A percentile compares a stretch with the other conserved stretches of the same genome.
Evolutionary conservation across 495 filamentous ascomycete species (phyloP).

Genomic region (Penicillium argentinense): DNA sequence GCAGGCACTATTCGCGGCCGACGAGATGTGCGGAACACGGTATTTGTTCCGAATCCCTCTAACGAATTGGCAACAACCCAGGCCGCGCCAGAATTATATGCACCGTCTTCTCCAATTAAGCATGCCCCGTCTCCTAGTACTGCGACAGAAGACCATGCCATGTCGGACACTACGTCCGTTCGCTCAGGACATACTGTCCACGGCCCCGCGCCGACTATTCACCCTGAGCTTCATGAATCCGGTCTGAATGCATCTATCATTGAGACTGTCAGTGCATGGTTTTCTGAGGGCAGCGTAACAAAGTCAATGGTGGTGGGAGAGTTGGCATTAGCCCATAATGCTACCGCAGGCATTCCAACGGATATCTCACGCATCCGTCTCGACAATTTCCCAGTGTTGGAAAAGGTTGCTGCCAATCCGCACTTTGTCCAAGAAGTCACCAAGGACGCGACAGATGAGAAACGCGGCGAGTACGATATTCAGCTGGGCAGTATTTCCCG

Average conservation of each 20-base stretch:
- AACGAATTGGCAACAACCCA: constrained; percentile 15
- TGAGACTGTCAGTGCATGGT: constrained; percentile 84
- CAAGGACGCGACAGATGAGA: constrained; percentile 48
- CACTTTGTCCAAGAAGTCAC: constrained; percentile 70
- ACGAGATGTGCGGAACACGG: constrained; percentile 85
- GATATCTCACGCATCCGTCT: constrained; percentile 69
- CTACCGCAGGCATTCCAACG: constrained; percentile 47
- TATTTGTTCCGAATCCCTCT: constrained; percentile 65
- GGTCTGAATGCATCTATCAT: constrained; percentile 90
- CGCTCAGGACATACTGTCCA: constrained; percentile 81
- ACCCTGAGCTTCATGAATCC: constrained; percentile 77
- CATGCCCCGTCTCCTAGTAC: constrained; percentile 46
- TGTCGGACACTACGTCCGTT: constrained; percentile 90
- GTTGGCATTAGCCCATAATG: constrained; percentile 83
- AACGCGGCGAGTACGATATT: constrained; percentile 78
- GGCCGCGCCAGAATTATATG: constrained; percentile 17
- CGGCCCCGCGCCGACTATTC: constrained; percentile 60
- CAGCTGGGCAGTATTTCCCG: constrained; percentile 68
- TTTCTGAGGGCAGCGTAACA: constrained; percentile 69
- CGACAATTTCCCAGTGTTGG: constrained; percentile 86
- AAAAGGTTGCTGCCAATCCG: constrained; percentile 93
- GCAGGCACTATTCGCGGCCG: constrained; percentile 80
- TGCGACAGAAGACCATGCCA: constrained; percentile 54
- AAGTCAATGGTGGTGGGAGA: constrained; percentile 82
- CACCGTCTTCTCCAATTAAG: constrained; percentile 37